Conservation (phyloP, 2,329 filamentous ascomycete species). For the Hymenoscyphus fraxineus region DNA sequence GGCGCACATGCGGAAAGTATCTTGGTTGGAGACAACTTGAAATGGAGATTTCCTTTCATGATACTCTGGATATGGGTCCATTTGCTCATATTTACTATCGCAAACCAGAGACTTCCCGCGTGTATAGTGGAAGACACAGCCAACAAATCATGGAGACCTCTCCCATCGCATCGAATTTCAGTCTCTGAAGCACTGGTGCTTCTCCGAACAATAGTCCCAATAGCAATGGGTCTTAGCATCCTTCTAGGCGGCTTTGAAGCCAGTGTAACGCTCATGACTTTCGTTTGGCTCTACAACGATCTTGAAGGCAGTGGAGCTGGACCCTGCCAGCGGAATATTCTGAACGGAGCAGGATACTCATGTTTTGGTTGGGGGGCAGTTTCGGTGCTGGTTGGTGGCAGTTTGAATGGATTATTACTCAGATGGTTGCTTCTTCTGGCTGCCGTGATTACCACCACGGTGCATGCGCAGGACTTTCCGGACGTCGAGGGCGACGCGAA, state of each 20-base stretch:
- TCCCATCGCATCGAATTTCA: conserved; percentile 30
- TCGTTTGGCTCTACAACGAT: conserved; percentile 9
- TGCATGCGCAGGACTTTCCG: conserved; percentile 33
- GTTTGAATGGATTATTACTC: neutral
- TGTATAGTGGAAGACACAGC: conserved; percentile 25
- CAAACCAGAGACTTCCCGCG: conserved; percentile 4
- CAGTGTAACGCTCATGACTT: neutral
- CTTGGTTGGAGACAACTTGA: neutral
- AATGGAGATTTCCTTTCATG: conserved; percentile 1
- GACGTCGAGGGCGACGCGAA: conserved; percentile 30
- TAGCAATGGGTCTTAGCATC: neutral
- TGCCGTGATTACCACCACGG: conserved; percentile 19
- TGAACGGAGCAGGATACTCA: conserved; percentile 9
- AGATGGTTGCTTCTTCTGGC: conserved; percentile 9
- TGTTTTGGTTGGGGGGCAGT: conserved; percentile 4
- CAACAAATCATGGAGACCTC: conserved; percentile 35
- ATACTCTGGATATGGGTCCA: conserved; percentile 3
- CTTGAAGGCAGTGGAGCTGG: neutral
- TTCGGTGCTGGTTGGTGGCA: neutral
- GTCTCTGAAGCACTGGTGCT: neutral
- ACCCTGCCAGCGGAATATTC: conserved; percentile 1
- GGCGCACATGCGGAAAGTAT: neutral
- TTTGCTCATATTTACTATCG: neutral
- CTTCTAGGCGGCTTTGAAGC: neutral
- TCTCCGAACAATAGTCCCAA: neutral